Conservation (phyloP, 140 eudicot species). For the Cichorium intybus region DNA sequence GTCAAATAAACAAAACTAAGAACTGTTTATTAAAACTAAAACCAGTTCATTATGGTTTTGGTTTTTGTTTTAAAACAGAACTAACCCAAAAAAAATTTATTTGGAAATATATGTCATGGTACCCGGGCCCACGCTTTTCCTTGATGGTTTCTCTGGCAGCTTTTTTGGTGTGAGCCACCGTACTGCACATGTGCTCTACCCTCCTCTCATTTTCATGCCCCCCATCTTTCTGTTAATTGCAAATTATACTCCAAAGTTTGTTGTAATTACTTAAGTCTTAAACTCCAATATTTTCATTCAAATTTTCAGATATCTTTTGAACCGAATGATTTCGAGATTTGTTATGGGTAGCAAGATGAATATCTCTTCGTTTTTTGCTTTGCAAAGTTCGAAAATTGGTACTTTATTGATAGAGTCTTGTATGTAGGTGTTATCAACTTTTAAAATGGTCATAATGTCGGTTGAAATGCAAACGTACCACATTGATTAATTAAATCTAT, state of each 20-base stretch:
- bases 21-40: too few relatives aligned
- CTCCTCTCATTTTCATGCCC: neutral
- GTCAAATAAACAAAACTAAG: too few relatives aligned
- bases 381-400: neutral
- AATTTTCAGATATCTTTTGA: neutral
- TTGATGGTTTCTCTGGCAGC: slow-evolving; percentile 18
- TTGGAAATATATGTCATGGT: neutral
- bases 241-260: neutral
- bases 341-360: too few relatives aligned
- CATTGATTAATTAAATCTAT: neutral
- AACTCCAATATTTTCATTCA: neutral
- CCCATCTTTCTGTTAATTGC: neutral
- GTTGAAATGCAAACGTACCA: neutral
- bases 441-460: neutral
- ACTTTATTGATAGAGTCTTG: neutral
- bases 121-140: neutral
- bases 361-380: neutral
- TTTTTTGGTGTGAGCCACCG: slow-evolving; percentile 23
- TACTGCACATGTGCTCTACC: slow-evolving; percentile 19
- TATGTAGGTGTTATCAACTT: too few relatives aligned
- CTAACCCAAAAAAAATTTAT: too few relatives aligned
- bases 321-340: neutral
- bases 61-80: too few relatives aligned
- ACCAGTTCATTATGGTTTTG: too few relatives aligned
- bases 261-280: neutral